A percentile compares a stretch with the other conserved stretches of the same genome.
Evolutionary conservation across 164 flowering plant species (phyloP).

Genomic region (Kingdonia uniflora): DNA sequence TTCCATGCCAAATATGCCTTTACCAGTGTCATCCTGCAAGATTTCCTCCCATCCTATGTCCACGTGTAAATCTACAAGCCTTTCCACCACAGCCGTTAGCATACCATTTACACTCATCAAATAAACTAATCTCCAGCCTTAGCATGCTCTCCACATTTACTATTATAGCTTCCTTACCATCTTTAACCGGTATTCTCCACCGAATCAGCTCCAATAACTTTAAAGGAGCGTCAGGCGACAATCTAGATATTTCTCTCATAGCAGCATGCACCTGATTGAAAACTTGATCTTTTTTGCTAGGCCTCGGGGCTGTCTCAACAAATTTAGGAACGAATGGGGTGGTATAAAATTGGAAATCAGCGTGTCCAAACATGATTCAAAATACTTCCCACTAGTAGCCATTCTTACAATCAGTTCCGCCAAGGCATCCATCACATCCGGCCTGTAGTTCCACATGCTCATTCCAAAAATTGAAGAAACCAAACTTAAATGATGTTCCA

Average conservation of each 20-base stretch:
- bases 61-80: constrained; percentile 83
- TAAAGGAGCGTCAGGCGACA: constrained; percentile 68
- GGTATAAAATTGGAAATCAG: constrained; percentile 70
- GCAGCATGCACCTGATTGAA: constrained; percentile 66
- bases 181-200: constrained; percentile 41
- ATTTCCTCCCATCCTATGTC: constrained; percentile 79
- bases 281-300: constrained; percentile 53
- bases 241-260: constrained; percentile 35
- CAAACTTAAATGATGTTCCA: constrained; percentile 38
- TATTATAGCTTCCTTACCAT: too few species aligned
- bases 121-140: constrained; percentile 53
- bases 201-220: constrained; percentile 36
- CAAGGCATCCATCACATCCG: constrained; percentile 71
- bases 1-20: constrained; percentile 85
- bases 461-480: constrained; percentile 53
- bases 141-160: constrained; percentile 84
- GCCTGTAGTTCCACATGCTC: constrained; percentile 67
- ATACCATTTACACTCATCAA: constrained; percentile 55
- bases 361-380: constrained; percentile 68
- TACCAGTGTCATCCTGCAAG: constrained; percentile 46
- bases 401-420: constrained; percentile 46
- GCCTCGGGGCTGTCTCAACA: constrained; percentile 35
- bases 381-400: constrained; percentile 49
- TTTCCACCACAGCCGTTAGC: constrained; percentile 47
- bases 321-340: constrained; percentile 23